Percentiles rank a stretch among this genome's conserved stretches.
Evolutionary conservation across 75 land plant genomes (phyloP).

Genomic region (Picea sitchensis): DNA sequence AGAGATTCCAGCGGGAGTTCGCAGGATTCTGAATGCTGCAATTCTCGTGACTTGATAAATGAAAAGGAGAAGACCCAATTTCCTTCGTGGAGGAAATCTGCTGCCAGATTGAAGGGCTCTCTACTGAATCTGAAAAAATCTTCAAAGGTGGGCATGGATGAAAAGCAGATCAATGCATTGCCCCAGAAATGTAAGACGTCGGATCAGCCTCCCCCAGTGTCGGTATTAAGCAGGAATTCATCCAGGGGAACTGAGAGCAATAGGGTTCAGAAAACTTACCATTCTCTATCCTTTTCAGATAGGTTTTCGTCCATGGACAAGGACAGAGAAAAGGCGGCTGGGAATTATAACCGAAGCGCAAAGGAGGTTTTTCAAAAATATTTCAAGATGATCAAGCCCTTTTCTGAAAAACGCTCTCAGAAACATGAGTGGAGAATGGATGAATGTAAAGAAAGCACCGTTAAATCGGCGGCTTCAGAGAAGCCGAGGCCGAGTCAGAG

Average conservation of each 20-base stretch:
- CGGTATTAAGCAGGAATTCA: background rate
- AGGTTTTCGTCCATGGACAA: background rate
- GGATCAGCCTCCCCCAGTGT: background rate
- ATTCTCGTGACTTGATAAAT: background rate
- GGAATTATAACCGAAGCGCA: constrained; percentile 11
- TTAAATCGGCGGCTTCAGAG: constrained; percentile 15
- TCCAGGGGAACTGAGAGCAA: background rate
- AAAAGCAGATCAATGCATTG: background rate
- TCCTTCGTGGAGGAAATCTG: constrained; percentile 3
- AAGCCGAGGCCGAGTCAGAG: background rate
- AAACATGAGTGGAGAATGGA: constrained; percentile 11
- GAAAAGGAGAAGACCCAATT: constrained; percentile 2
- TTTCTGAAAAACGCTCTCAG: constrained; percentile 40
- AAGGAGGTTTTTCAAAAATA: constrained; percentile 51
- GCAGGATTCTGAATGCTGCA: constrained; percentile 4
- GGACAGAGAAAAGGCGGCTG: background rate
- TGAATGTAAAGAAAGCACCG: constrained; percentile 11
- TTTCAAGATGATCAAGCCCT: constrained; percentile 45
- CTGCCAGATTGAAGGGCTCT: constrained; percentile 7
- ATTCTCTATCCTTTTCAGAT: background rate
- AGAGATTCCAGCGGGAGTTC: constrained; percentile 16
- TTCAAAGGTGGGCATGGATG: constrained; percentile 10
- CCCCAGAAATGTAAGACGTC: background rate
- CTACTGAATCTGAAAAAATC: constrained; percentile 7
- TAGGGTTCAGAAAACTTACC: background rate